Evolutionary conservation across 2,329 filamentous ascomycete genomes (phyloP).

Genomic region (Colletotrichum orchidophilum): DNA sequence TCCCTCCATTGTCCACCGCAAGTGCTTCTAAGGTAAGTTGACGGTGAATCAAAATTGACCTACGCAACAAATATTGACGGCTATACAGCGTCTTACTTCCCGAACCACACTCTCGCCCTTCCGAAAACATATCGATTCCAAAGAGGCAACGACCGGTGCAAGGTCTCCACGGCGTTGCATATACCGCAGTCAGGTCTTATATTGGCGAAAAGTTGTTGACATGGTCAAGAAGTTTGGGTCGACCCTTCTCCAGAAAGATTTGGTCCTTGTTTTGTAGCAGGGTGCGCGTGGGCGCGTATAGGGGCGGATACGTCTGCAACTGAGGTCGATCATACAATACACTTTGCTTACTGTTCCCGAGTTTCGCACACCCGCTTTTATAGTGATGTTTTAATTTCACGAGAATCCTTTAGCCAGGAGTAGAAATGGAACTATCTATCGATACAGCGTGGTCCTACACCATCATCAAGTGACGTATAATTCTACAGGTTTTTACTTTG

Average conservation of each 20-base stretch:
- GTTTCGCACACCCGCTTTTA: background rate
- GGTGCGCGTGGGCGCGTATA: conserved; percentile 58
- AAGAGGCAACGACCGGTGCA: conserved; percentile 55
- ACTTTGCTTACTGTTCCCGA: conserved; percentile 50
- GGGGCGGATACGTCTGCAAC: conserved; percentile 59
- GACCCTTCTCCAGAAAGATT: conserved; percentile 58
- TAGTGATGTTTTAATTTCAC: conserved; percentile 2
- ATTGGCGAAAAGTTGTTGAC: conserved; percentile 67
- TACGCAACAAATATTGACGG: background rate
- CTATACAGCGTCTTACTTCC: conserved; percentile 10
- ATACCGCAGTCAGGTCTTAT: conserved; percentile 62
- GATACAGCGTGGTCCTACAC: background rate
- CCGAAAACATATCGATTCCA: conserved; percentile 52
- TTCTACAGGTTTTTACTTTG: background rate
- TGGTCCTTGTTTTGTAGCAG: conserved; percentile 61
- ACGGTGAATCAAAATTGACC: background rate
- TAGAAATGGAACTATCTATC: conserved; percentile 36
- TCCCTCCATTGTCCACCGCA: conserved; percentile 99
- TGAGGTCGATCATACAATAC: conserved; percentile 67
- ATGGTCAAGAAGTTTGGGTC: conserved; percentile 63
- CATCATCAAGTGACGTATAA: background rate
- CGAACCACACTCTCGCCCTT: conserved; percentile 42
- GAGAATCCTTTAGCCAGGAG: conserved; percentile 15
- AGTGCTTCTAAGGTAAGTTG: conserved; percentile 95
- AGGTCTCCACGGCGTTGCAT: conserved; percentile 55